These are phyloP conservation scores for Primulina huaijiensis DNA, from an alignment of 257 asterid genomes.

Conservation along the genomic window DNA sequence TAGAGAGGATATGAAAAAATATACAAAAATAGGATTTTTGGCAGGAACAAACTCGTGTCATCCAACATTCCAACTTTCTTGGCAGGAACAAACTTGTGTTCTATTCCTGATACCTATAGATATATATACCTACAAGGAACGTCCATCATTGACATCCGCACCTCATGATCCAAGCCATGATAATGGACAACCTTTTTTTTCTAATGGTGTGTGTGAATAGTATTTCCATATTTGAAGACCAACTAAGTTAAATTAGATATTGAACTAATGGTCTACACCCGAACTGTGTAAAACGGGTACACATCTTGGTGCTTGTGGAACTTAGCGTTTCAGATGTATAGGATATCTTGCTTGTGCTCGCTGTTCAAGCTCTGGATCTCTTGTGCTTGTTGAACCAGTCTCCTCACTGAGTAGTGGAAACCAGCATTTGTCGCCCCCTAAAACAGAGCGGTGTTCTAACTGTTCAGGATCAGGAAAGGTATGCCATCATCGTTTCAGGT, in stretches of 20 bases:
- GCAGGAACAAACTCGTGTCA: neutral
- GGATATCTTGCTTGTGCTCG: constrained; percentile 98
- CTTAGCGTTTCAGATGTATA: constrained; percentile 27
- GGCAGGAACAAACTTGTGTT: neutral
- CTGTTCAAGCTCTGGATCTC: constrained; percentile 78
- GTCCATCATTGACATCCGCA: neutral
- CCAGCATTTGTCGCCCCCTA: constrained; percentile 59
- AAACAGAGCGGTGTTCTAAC: constrained; percentile 81
- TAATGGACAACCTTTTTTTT: neutral
- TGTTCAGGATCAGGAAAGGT: constrained; percentile 98
- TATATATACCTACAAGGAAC: neutral
- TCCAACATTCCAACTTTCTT: neutral
- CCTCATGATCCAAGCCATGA: too few species aligned
- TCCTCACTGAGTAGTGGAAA: constrained; percentile 48
- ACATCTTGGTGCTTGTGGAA: constrained; percentile 21
- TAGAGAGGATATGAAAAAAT: neutral
- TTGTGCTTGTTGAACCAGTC: constrained; percentile 72
- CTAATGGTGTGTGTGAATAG: neutral
- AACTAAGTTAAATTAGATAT: neutral
- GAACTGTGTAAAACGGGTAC: constrained; percentile 16
- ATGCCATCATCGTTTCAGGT: constrained; percentile 18
- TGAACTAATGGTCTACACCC: constrained; percentile 1
- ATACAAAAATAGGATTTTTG: neutral
- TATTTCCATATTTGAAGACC: neutral
- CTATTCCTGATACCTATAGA: neutral